Base-by-base conservation (phyloP, 768 basidiomycete genomes). In the Heimioporus sp. region DNA sequence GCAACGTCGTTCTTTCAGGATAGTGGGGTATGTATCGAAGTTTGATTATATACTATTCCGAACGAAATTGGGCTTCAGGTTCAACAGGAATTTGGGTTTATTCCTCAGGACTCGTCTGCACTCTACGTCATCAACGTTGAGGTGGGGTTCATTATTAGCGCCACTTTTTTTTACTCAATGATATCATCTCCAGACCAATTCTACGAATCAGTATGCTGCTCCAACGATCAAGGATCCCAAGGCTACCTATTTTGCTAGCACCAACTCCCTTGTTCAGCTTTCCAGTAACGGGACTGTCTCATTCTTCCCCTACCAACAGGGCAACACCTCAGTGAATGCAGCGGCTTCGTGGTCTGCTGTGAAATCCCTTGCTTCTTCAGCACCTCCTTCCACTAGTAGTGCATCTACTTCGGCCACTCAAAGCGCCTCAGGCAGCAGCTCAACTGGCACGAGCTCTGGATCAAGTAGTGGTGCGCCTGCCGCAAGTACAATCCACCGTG, bases 51-150 rank as follows among this genome's bases (percentile, higher is more conserved):
- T n/a, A 12, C 24, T n/a, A 4, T 12, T 39, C 37, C 24, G 15
- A 40, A 17, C 11, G 5, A 30, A 8, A 19, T 24, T 37, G 43
- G 20, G 8, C 42, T 56, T 38, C 43, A 85, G 77, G 82, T 85
- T 13, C 87, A 89, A 59, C 74, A 83, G 51, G 82, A 87, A 65
- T 85, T 92, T 62, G 87, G 85, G 3, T 92, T 83, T 70, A 76
- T 92, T 53, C 89, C 90, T 17, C 77, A 85, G 64, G 86, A 92
- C 64, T 81, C 81, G 55, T 83, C 80, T 16, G 74, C 75, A 20
- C 84, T 85, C n/a, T 91, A 87, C 59, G 77, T 92, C 43, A 72
- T 90, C 66, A 83, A 89, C 62, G 85, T 89, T 51, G 75, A 81
- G 70, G 83, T 83, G 65, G 6, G 62, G 53, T 21, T 16, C 19